phyloP scores from a whole-genome alignment of 2,329 filamentous ascomycete species.

The Colletotrichum viniferum region DNA sequence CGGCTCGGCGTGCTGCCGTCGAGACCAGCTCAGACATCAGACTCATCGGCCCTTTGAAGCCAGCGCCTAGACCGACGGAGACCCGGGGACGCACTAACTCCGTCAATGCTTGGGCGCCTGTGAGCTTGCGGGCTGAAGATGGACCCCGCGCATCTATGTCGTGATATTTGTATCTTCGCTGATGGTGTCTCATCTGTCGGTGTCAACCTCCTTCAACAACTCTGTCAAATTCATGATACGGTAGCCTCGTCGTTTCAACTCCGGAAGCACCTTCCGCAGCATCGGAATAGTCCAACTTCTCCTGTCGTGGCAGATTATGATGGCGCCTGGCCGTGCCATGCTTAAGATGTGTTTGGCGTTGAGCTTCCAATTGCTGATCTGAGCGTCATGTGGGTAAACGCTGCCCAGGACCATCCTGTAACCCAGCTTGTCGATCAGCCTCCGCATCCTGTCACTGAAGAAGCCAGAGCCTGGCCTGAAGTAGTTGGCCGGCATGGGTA shows the following conservation, averaged over 20 bases:
- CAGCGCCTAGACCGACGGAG: not conserved
- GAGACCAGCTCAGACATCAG: not conserved
- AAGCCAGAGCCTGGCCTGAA: slow-evolving; percentile 87
- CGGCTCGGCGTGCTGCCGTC: not conserved
- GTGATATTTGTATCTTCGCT: not conserved
- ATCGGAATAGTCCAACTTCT: slow-evolving; percentile 84
- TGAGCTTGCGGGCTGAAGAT: not conserved
- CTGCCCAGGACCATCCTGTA: slow-evolving; percentile 80
- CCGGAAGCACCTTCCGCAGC: slow-evolving; percentile 73
- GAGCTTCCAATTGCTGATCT: slow-evolving; percentile 70
- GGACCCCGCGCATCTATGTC: not conserved
- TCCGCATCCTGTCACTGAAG: slow-evolving; percentile 75
- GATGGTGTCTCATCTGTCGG: slow-evolving; percentile 4
- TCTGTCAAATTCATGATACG: slow-evolving; percentile 73
- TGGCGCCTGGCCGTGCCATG: slow-evolving; percentile 76
- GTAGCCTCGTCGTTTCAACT: slow-evolving; percentile 73
- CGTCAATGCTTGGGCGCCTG: not conserved
- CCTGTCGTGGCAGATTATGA: slow-evolving; percentile 87
- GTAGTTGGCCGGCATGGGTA: slow-evolving; percentile 58
- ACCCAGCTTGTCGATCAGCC: slow-evolving; percentile 61
- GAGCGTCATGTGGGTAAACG: slow-evolving; percentile 91
- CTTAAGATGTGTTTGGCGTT: slow-evolving; percentile 83
- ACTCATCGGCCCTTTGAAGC: not conserved
- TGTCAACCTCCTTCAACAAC: slow-evolving; percentile 53
- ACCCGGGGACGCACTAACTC: not conserved